phyloP scores from a whole-genome alignment of 148 eudicot genomes.

The Fagopyrum homotropicum region DNA sequence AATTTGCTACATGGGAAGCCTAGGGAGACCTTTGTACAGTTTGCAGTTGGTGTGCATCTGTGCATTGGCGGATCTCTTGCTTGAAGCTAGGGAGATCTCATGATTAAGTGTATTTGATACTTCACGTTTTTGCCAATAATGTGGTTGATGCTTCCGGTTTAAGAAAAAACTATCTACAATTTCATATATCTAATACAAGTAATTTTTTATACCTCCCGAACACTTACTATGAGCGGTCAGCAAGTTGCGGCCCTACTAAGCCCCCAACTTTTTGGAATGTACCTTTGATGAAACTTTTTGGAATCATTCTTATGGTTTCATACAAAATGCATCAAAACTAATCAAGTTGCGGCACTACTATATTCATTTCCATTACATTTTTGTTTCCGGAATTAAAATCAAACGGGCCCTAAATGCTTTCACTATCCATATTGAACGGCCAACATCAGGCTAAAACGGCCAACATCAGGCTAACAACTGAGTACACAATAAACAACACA shows the following conservation, averaged over 20 bases:
- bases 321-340: too few species aligned
- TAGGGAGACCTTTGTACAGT: neutral
- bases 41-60: neutral
- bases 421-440: conserved; percentile 1
- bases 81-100: neutral
- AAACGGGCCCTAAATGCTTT: neutral
- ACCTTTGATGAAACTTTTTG: too few species aligned
- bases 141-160: neutral
- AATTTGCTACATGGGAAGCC: too few species aligned
- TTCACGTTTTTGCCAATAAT: neutral
- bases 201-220: neutral
- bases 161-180: neutral
- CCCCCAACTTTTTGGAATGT: too few species aligned
- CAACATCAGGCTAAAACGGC: neutral
- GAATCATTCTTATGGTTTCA: too few species aligned
- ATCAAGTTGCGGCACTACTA: neutral
- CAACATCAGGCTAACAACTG: neutral
- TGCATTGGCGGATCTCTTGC: neutral
- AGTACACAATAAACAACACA: neutral
- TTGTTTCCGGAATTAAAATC: too few species aligned
- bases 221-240: too few species aligned
- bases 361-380: too few species aligned
- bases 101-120: neutral
- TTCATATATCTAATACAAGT: neutral
- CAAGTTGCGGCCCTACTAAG: neutral